A percentile compares a stretch with the other conserved stretches of the same genome.
Evolutionary conservation across 352 stramenopile species (phyloP).

Genomic region (Blastocystis sp.): DNA sequence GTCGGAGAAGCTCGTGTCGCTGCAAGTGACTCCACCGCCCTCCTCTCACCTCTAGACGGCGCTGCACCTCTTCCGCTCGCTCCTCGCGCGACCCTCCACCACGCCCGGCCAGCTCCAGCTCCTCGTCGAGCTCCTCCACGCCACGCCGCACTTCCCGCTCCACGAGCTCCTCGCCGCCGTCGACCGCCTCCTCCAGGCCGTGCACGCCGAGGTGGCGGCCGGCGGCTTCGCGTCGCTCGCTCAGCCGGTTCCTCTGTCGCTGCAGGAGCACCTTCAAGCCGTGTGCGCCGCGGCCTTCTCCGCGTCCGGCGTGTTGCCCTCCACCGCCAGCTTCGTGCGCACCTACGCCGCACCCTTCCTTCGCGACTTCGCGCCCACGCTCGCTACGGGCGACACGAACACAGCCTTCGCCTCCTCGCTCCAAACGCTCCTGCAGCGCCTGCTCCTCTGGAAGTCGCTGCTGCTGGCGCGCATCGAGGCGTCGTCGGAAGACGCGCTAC

Average conservation of each 20-base stretch:
- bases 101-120: slow-evolving; percentile 14
- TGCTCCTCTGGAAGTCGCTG: slow-evolving; percentile 42
- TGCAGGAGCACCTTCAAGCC: not conserved
- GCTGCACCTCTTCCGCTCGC: not conserved
- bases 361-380: not conserved
- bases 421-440: slow-evolving; percentile 19
- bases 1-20: not conserved
- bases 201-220: slow-evolving; percentile 4
- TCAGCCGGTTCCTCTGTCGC: not conserved
- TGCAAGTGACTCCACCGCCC: not conserved
- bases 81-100: not conserved
- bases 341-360: slow-evolving; percentile 1
- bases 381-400: not conserved
- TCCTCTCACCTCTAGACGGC: not conserved
- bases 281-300: not conserved
- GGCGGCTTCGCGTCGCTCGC: not conserved
- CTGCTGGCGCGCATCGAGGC: not conserved
- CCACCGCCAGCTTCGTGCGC: slow-evolving; percentile 34
- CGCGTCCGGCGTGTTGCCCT: not conserved
- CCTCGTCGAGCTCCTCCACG: slow-evolving; percentile 28
- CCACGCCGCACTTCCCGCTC: not conserved
- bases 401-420: slow-evolving; percentile 10
- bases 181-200: slow-evolving; percentile 17
- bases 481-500: not conserved
- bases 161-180: slow-evolving; percentile 23